Percentiles rank a stretch among this genome's conserved stretches.
These are phyloP conservation scores for Phytophthora gonapodyides DNA, from an alignment of 352 stramenopile species.

Conservation along the genomic window DNA sequence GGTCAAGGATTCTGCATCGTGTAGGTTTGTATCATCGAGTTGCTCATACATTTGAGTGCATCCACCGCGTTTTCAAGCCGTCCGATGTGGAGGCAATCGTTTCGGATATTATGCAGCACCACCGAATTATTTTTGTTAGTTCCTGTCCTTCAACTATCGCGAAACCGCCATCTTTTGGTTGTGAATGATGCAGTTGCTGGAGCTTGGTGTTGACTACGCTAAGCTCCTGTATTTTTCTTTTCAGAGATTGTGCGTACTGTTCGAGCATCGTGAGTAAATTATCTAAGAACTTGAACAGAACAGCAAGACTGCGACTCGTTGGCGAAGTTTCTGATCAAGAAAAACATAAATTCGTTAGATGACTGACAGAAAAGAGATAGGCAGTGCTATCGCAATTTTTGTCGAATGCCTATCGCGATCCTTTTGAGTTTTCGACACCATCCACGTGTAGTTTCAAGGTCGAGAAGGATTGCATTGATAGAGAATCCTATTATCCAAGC, in stretches of 20 bases:
- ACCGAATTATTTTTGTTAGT: constrained; percentile 7
- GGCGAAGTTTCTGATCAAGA: constrained; percentile 43
- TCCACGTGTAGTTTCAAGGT: constrained; percentile 24
- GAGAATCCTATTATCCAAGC: constrained; percentile 3
- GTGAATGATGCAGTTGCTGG: constrained; percentile 43
- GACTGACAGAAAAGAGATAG: background rate
- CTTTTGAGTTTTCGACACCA: constrained; percentile 16
- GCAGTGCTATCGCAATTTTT: constrained; percentile 12
- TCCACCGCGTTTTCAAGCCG: constrained; percentile 43
- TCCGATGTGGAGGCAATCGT: constrained; percentile 66
- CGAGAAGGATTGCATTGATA: constrained; percentile 32
- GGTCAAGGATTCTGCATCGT: background rate
- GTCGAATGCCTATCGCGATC: constrained; percentile 39
- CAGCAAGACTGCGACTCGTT: constrained; percentile 53
- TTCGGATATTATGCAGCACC: constrained; percentile 53
- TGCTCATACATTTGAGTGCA: constrained; percentile 29
- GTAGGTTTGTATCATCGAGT: background rate
- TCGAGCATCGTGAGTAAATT: background rate
- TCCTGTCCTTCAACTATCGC: constrained; percentile 24
- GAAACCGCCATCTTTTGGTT: constrained; percentile 51
- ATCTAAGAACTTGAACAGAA: background rate
- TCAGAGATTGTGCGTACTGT: constrained; percentile 70
- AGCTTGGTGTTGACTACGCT: constrained; percentile 39
- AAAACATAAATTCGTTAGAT: background rate
- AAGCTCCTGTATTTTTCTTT: constrained; percentile 55